Evolutionary conservation across 768 basidiomycete genomes (phyloP).

Genomic region (button mushroom (Agaricus bisporus)): DNA sequence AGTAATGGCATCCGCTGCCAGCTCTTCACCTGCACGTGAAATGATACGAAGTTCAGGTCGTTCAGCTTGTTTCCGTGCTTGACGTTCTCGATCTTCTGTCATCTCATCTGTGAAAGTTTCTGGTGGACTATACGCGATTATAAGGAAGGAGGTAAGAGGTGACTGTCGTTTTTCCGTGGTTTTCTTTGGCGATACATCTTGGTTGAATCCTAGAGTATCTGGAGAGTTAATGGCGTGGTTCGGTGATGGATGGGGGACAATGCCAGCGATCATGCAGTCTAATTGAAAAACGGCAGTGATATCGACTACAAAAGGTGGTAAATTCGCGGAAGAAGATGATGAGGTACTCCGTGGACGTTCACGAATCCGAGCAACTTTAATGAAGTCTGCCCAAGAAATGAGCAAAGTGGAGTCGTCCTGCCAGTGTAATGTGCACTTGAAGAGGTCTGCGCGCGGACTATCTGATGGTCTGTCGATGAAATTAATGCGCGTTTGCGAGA

Average conservation of each 20-base stretch:
- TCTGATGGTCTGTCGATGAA: slow-evolving; percentile 79
- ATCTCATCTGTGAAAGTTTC: slow-evolving; percentile 70
- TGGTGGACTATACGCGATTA: slow-evolving; percentile 83
- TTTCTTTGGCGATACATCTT: background rate
- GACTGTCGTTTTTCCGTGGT: slow-evolving; percentile 10
- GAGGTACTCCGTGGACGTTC: slow-evolving; percentile 44
- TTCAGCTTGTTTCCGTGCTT: slow-evolving; percentile 79
- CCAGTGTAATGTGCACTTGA: slow-evolving; percentile 91
- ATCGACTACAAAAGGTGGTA: slow-evolving; percentile 68
- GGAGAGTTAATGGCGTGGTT: slow-evolving; percentile 16
- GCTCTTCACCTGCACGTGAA: slow-evolving; percentile 81
- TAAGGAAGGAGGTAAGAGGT: slow-evolving; percentile 63
- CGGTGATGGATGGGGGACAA: slow-evolving; percentile 67
- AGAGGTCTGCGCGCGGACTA: slow-evolving; percentile 89
- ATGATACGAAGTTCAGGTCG: slow-evolving; percentile 95
- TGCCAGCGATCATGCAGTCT: slow-evolving; percentile 93
- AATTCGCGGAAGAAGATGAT: slow-evolving; percentile 37
- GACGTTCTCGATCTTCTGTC: slow-evolving; percentile 63
- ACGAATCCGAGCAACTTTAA: slow-evolving; percentile 84
- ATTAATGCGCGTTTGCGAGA: slow-evolving; percentile 69
- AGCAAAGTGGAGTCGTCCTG: slow-evolving; percentile 88
- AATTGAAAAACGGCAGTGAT: slow-evolving; percentile 89
- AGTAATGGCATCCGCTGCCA: slow-evolving; percentile 76
- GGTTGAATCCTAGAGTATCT: slow-evolving; percentile 12
- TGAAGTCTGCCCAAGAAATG: slow-evolving; percentile 89